Evolutionary conservation across 768 basidiomycete species (phyloP).

Genomic region (Imleria badia): DNA sequence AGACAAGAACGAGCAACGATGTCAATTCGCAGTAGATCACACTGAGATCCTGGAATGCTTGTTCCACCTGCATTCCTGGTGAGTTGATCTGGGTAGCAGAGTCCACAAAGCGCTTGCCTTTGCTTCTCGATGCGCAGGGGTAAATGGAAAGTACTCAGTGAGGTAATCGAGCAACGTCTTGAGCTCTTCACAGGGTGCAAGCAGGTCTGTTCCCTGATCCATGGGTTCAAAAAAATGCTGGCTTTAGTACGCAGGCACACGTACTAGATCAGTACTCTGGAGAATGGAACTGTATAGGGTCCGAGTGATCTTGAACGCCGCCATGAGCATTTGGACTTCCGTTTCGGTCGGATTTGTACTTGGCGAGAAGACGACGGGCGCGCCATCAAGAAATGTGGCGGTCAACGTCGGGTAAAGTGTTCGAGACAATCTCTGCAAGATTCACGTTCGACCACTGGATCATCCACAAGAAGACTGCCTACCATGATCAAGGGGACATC

Average conservation of each 20-base stretch:
- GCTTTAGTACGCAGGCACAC: conserved; percentile 2
- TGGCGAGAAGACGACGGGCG: conserved; percentile 78
- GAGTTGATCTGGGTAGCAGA: background rate
- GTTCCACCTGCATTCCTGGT: conserved; percentile 51
- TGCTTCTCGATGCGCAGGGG: conserved; percentile 50
- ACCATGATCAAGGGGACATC: conserved; percentile 29
- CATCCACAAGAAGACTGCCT: conserved; percentile 17
- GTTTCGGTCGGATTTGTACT: conserved; percentile 55
- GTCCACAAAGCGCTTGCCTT: conserved; percentile 40
- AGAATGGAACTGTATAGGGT: conserved; percentile 60
- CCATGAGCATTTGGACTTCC: conserved; percentile 59
- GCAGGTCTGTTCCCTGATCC: conserved; percentile 26
- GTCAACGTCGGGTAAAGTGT: conserved; percentile 78
- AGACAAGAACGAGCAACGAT: conserved; percentile 55
- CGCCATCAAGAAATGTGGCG: conserved; percentile 84
- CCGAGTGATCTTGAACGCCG: conserved; percentile 55
- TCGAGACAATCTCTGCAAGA: conserved; percentile 60
- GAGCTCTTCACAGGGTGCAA: conserved; percentile 46
- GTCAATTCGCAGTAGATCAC: conserved; percentile 76
- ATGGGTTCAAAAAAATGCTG: conserved; percentile 3
- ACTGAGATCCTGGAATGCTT: conserved; percentile 68
- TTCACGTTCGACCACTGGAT: conserved; percentile 13
- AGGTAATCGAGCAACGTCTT: conserved; percentile 67
- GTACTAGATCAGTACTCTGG: conserved; percentile 41
- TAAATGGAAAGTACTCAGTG: conserved; percentile 83